phyloP scores from a whole-genome alignment of 371 early-diverging fungal species.

The Lichtheimia hyalospora region DNA sequence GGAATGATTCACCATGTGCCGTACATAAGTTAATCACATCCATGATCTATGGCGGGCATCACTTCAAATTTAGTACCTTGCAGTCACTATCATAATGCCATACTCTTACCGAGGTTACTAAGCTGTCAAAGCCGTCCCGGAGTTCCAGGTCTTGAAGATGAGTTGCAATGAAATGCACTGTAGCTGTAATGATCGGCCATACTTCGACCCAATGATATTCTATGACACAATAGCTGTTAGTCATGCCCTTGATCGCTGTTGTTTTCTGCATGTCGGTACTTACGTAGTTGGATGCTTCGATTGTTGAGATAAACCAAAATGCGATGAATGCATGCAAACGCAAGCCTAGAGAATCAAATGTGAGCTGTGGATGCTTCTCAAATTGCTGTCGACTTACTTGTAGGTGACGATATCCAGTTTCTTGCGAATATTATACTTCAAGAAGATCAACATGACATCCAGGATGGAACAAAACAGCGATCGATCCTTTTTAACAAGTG shows the following conservation, averaged over 20 bases:
- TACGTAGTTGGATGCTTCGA: slow-evolving; percentile 47
- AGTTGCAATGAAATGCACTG: slow-evolving; percentile 43
- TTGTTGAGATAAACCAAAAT: slow-evolving; percentile 37
- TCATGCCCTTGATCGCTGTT: no score
- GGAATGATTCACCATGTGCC: slow-evolving; percentile 49
- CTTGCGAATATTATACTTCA: slow-evolving; percentile 58
- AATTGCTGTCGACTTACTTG: slow-evolving; percentile 28
- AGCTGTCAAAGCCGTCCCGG: slow-evolving; percentile 27
- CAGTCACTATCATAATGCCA: neutral
- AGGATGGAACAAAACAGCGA: slow-evolving; percentile 40
- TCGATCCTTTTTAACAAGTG: slow-evolving; percentile 41
- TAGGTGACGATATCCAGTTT: slow-evolving; percentile 51
- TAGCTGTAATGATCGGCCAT: slow-evolving; percentile 47
- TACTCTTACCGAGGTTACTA: slow-evolving; percentile 36
- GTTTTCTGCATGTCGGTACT: neutral
- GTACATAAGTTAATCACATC: slow-evolving; percentile 53
- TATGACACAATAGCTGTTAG: slow-evolving; percentile 8
- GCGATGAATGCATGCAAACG: slow-evolving; percentile 43
- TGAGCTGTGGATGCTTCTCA: no score
- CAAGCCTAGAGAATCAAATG: slow-evolving; percentile 21
- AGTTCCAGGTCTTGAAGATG: slow-evolving; percentile 32
- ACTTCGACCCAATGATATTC: slow-evolving; percentile 58
- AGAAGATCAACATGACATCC: slow-evolving; percentile 46
- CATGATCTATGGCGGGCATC: slow-evolving; percentile 28
- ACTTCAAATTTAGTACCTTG: neutral